Evolutionary conservation across 2,329 filamentous ascomycete genomes (phyloP), one percentile per base, ranked within the genome.

Genomic region (Clathrospora elynae): DNA sequence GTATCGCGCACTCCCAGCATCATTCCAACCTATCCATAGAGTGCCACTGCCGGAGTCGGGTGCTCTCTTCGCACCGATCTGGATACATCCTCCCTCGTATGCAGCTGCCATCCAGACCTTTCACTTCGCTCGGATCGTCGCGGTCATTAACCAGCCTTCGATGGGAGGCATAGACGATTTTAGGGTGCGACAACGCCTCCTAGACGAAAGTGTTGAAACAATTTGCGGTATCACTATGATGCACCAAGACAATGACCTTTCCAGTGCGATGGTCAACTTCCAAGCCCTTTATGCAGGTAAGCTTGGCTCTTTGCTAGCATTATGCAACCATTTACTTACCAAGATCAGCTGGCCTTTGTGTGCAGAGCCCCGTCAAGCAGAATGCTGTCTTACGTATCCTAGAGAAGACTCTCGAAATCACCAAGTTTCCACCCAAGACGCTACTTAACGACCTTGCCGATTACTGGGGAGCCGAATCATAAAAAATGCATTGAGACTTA

Each of bases 91-190:
- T 19, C 58, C 62, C 2, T 59, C 57, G 1, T 50, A 64, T 42
- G 71, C 70, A 1, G 73, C 75, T 9, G 75, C 78, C 0, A 59
- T 82, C 5, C 79, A 82, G 51, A 72, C 76, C 10, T 76, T 79
- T 49, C 73, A 74, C 51, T 77, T 80, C 46, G 78, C 79, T 0
- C 71, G 75, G 7, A 78, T 82, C 29, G 64, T 83, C 0, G 71
- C 81, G 2, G 65, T 79, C 1, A 71, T 81, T 33, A 75, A 82
- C 36, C 73, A 78, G 32, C 79, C 79, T 1, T 75, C 75, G 0
- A 66, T 70, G 8, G 75, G 76, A 2, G 78, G 77, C 0, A 73
- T 78, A 32, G 67, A 75, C 11, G 77, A 77, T 8, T 79, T 77
- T 49, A 50, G 73, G 26, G 61, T 68, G 13, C 68, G 73, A 12